Conservation (phyloP, 2,329 filamentous ascomycete genomes). For the Paecilomyces fulvus region DNA sequence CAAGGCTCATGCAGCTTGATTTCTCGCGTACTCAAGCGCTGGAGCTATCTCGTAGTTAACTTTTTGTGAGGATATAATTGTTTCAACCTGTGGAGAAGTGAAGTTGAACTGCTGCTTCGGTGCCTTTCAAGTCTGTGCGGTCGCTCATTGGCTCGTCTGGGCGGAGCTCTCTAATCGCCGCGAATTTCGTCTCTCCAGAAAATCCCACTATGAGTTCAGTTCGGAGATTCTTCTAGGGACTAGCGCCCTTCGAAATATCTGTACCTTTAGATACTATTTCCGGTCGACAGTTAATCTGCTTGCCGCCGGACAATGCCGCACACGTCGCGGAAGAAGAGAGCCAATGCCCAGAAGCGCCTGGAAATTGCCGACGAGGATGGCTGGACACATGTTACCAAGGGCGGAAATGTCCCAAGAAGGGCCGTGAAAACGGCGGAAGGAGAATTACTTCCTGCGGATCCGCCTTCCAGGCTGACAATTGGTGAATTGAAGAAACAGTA, state of each 20-base stretch:
- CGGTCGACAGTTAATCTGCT: background rate
- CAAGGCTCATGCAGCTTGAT: background rate
- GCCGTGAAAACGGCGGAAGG: conserved; percentile 9
- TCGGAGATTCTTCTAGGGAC: background rate
- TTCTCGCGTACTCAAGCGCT: background rate
- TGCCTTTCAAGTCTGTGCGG: background rate
- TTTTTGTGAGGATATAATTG: background rate
- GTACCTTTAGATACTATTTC: background rate
- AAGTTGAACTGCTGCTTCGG: too few relatives aligned
- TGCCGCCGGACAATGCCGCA: conserved; percentile 23
- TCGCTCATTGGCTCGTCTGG: background rate
- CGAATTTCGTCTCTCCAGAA: background rate
- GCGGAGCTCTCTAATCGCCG: background rate
- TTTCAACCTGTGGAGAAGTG: background rate
- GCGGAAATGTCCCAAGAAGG: conserved; percentile 17
- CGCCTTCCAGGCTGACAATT: conserved; percentile 24
- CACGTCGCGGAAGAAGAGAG: conserved; percentile 20
- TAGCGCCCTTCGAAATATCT: background rate
- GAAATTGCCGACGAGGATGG: conserved; percentile 31
- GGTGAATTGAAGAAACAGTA: conserved; percentile 24
- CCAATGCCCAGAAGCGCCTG: conserved; percentile 21
- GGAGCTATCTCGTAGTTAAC: background rate
- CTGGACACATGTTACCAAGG: conserved; percentile 37
- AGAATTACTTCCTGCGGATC: conserved; percentile 26
- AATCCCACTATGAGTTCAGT: background rate